phyloP scores from a whole-genome alignment of 2,329 filamentous ascomycete genomes.

The Cladosporium sp. region DNA sequence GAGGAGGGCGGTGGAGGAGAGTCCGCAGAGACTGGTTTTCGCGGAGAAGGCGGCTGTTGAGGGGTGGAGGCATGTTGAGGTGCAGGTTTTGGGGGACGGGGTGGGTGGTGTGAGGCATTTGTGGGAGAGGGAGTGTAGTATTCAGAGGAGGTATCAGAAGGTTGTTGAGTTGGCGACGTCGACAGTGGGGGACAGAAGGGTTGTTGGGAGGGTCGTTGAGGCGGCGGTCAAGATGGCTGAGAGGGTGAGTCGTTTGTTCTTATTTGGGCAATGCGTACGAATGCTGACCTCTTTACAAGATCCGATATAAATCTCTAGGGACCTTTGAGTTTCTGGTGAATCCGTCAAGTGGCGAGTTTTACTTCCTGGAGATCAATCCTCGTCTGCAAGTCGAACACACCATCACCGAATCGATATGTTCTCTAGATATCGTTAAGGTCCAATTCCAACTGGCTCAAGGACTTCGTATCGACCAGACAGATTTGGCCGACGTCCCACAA shows the following conservation, averaged over 20 bases:
- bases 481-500: conserved; percentile 38
- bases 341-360: conserved; percentile 52
- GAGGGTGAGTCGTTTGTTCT: conserved; percentile 38
- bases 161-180: conserved; percentile 62
- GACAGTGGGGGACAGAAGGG: conserved; percentile 47
- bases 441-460: conserved; percentile 60
- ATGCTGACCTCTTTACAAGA: conserved; percentile 34
- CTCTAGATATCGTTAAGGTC: conserved; percentile 56
- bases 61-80: conserved; percentile 63
- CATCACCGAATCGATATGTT: conserved; percentile 59
- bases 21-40: conserved; percentile 60
- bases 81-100: conserved; percentile 62
- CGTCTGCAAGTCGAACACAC: conserved; percentile 65
- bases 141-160: conserved; percentile 64
- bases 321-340: conserved; percentile 67
- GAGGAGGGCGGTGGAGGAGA: conserved; percentile 58
- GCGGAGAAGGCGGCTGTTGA: conserved; percentile 64
- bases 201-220: conserved; percentile 55
- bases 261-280: too few species aligned
- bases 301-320: conserved; percentile 60
- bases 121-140: conserved; percentile 63
- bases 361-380: conserved; percentile 64
- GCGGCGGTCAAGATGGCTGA: conserved; percentile 57
- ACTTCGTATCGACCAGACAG: conserved; percentile 1
- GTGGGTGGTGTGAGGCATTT: conserved; percentile 55